Conservation (phyloP, 192 early-diverging fungal species). For the Backusella luteola region DNA sequence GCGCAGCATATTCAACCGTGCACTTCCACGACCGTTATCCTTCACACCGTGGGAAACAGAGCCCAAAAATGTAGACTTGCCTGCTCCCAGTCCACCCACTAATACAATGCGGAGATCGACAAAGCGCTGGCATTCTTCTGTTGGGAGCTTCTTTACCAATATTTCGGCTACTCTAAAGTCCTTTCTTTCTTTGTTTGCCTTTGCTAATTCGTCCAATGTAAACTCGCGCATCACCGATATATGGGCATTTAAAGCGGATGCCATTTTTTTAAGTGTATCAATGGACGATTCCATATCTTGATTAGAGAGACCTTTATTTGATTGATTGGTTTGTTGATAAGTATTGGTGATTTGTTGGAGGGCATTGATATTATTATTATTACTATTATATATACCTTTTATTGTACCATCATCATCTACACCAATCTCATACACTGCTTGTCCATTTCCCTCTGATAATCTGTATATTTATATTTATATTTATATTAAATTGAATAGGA, state of each 20-base stretch:
- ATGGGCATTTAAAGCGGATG: slow-evolving; percentile 59
- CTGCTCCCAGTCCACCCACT: slow-evolving; percentile 76
- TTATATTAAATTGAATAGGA: background rate
- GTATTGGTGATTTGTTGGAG: slow-evolving; percentile 31
- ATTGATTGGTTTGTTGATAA: slow-evolving; percentile 26
- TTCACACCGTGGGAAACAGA: slow-evolving; percentile 76
- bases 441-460: slow-evolving; percentile 84
- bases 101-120: slow-evolving; percentile 83
- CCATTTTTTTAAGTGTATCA: slow-evolving; percentile 64
- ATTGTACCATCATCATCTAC: slow-evolving; percentile 83
- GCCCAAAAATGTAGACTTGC: slow-evolving; percentile 86
- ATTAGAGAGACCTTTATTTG: slow-evolving; percentile 42
- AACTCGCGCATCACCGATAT: slow-evolving; percentile 59
- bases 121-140: slow-evolving; percentile 57
- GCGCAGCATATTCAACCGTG: slow-evolving; percentile 79
- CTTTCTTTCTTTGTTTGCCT: background rate
- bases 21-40: slow-evolving; percentile 86
- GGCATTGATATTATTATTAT: slow-evolving; percentile 28
- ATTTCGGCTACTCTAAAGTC: slow-evolving; percentile 76
- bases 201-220: slow-evolving; percentile 24
- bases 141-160: slow-evolving; percentile 55
- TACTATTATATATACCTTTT: slow-evolving; percentile 44
- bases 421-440: slow-evolving; percentile 87
- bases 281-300: slow-evolving; percentile 62
- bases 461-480: slow-evolving; percentile 8